Percentiles rank a stretch among this genome's conserved stretches.
These are phyloP conservation scores for Thraustochytrium sp. DNA, from an alignment of 352 stramenopile genomes.

Conservation along the genomic window DNA sequence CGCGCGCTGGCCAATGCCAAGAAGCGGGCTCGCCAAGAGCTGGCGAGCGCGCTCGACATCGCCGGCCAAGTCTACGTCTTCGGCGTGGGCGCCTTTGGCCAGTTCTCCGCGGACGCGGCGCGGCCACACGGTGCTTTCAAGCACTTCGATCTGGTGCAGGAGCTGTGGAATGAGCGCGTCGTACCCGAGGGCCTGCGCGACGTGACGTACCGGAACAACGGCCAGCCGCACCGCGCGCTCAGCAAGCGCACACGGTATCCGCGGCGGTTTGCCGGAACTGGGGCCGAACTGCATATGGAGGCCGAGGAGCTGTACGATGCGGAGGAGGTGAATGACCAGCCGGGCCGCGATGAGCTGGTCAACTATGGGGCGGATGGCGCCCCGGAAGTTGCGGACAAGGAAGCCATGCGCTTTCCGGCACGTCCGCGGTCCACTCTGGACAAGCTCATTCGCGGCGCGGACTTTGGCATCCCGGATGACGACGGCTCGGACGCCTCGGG, in stretches of 20 bases:
- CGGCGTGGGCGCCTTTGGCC: constrained; percentile 61
- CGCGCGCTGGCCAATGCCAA: constrained; percentile 57
- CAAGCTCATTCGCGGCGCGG: constrained; percentile 23
- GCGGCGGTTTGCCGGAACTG: not conserved
- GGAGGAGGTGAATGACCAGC: constrained; percentile 38
- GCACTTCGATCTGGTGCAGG: constrained; percentile 48
- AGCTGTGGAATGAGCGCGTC: constrained; percentile 55
- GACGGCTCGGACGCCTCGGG: constrained; percentile 34
- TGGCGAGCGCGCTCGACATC: constrained; percentile 74
- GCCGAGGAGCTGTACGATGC: not conserved
- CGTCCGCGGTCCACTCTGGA: not conserved
- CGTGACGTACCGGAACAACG: constrained; percentile 37
- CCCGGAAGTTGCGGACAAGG: constrained; percentile 11
- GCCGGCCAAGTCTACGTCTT: constrained; percentile 86
- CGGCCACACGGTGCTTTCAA: constrained; percentile 43
- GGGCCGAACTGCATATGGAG: not conserved
- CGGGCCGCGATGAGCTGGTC: constrained; percentile 16
- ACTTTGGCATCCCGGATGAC: constrained; percentile 42
- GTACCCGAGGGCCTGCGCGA: constrained; percentile 39
- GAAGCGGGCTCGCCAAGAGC: constrained; percentile 68
- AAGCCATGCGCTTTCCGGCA: not conserved
- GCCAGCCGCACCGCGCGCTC: not conserved
- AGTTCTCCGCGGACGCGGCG: constrained; percentile 67
- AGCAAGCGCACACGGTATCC: constrained; percentile 14
- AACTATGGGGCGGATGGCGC: not conserved